Evolutionary conservation across 176 grass and related monocot genomes (phyloP).

Genomic region (Juncus inflexus): DNA sequence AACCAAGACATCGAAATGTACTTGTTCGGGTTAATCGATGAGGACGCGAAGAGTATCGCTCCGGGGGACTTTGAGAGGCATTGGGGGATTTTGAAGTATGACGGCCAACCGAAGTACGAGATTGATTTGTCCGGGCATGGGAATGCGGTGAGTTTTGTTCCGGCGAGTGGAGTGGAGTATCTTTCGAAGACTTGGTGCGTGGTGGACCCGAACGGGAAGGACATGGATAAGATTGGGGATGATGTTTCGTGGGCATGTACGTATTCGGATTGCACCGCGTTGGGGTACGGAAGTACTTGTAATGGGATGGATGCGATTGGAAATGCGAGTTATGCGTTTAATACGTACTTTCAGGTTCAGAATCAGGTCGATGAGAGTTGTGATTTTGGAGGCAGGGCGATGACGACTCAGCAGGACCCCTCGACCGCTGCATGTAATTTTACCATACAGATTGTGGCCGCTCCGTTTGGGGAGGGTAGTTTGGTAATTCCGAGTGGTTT

Average conservation of each 20-base stretch:
- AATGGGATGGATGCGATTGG: constrained; percentile 64
- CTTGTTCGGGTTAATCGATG: constrained; percentile 76
- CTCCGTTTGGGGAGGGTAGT: constrained; percentile 1
- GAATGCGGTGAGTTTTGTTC: constrained; percentile 30
- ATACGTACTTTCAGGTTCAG: constrained; percentile 77
- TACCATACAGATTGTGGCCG: constrained; percentile 51
- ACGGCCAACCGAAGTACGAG: constrained; percentile 79
- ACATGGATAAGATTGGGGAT: constrained; percentile 39
- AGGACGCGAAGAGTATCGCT: constrained; percentile 80
- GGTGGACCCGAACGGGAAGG: constrained; percentile 34
- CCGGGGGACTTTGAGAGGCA: constrained; percentile 88
- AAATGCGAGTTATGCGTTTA: constrained; percentile 77
- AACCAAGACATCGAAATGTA: constrained; percentile 86
- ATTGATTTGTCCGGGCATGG: constrained; percentile 59
- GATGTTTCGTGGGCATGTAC: constrained; percentile 58
- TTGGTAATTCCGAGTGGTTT: background rate
- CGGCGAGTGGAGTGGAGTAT: constrained; percentile 43
- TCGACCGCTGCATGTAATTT: constrained; percentile 68
- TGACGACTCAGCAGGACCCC: constrained; percentile 45
- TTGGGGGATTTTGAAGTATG: constrained; percentile 81
- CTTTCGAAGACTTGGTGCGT: constrained; percentile 46
- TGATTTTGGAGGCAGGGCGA: constrained; percentile 61
- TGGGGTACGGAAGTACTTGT: constrained; percentile 61
- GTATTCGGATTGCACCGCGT: constrained; percentile 62
- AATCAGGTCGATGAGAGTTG: constrained; percentile 54